Evolutionary conservation across 2,329 filamentous ascomycete genomes (phyloP).

Genomic region (Alternaria sp.): DNA sequence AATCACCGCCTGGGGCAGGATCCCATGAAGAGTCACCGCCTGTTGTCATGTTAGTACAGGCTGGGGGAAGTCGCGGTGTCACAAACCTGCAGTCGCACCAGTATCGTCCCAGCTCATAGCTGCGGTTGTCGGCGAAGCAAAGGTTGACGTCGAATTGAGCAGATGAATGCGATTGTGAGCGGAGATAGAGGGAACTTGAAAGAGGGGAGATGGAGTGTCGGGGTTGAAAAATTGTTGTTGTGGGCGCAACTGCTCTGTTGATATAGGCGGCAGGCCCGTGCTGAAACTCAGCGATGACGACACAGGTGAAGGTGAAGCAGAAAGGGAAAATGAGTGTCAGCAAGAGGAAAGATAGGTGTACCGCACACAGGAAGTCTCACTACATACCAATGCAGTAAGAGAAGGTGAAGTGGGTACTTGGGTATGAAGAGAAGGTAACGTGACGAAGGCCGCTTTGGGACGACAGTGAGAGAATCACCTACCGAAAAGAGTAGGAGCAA

Average conservation of each 20-base stretch:
- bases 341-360: background rate
- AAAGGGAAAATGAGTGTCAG: background rate
- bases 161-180: background rate
- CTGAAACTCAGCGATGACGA: background rate
- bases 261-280: background rate
- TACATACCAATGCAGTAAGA: background rate
- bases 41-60: conserved; percentile 10
- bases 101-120: conserved; percentile 33
- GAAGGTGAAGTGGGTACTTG: background rate
- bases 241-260: conserved; percentile 1
- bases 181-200: background rate
- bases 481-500: background rate
- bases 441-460: background rate
- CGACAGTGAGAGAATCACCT: background rate
- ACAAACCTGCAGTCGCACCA: conserved; percentile 17
- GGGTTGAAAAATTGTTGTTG: background rate
- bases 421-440: background rate
- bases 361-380: background rate
- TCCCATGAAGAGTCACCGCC: conserved; percentile 21
- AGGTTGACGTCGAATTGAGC: background rate
- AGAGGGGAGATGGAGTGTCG: background rate
- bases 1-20: conserved; percentile 11
- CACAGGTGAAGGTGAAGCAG: conserved; percentile 12
- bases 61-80: conserved; percentile 3
- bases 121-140: background rate